Evolutionary conservation across 2,329 filamentous ascomycete genomes (phyloP), one percentile per base, ranked within the genome.

Genomic region (Conoideocrella luteorostrata): DNA sequence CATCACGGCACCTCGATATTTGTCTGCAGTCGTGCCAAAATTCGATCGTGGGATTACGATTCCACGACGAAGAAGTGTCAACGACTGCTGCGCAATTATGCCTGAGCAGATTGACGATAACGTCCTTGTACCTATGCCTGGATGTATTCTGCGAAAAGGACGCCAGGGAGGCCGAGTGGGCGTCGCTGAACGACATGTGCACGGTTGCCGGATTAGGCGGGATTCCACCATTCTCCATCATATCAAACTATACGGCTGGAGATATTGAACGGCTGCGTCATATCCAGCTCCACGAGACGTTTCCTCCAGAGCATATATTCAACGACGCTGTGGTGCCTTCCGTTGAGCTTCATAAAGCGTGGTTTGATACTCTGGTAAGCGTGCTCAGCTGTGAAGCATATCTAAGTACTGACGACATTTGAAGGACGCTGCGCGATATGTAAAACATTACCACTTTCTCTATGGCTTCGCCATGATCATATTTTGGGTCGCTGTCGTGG

Each of bases 401-500:
- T 18, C 21, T 32, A 13, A 37, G 24, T 28, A 28, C 13, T 42
- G 18, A 20, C 21, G 10, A 6, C 36, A 12, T 33, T 2, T 34
- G 4, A n/a, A 47, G 45, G 37, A 47, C 13, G 59, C 63, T 24
- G 53, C 58, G 1, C 45, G 56, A 29, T 68, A 69, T 47, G 61
- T 64, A 2, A 52, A 58, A 17, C 38, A 45, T 1, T 49, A 61
- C 24, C 69, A 72, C 45, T 50, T 53, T 6, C 17, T 52, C 3
- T 70, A 71, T 32, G 63, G 62, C 3, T 50, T 52, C 13, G 60
- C 57, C 4, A 64, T 71, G 53, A 51, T 65, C 7, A 41, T 55
- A 0, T 74, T 70, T 44, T 74, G 71, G 71, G 42, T 48, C 0
- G 44, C 53, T 2, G 66, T 71, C 1, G 46, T 68, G 9, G 51